phyloP scores from a whole-genome alignment of 2,329 filamentous ascomycete genomes.

The Talaromyces sp. region DNA sequence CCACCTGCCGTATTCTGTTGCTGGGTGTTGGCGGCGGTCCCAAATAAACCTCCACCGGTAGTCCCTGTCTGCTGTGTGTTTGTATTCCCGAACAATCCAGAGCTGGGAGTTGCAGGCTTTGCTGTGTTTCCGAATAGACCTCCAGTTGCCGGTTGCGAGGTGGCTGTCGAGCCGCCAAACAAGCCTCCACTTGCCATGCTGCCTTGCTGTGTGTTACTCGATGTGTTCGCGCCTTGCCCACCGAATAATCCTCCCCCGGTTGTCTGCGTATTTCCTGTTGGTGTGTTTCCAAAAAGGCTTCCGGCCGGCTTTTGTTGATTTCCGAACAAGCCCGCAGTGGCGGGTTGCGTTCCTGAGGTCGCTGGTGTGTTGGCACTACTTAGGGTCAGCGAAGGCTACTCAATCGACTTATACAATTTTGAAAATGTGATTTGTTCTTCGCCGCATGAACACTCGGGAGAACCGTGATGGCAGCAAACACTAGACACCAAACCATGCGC shows the following conservation, averaged over 20 bases:
- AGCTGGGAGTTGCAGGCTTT: constrained; percentile 11
- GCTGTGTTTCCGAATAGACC: constrained; percentile 18
- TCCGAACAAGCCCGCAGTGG: constrained; percentile 25
- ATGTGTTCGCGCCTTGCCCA: constrained; percentile 18
- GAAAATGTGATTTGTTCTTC: neutral
- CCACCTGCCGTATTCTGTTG: constrained; percentile 21
- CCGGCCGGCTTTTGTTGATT: constrained; percentile 31
- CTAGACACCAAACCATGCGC: neutral
- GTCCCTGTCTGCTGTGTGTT: constrained; percentile 10
- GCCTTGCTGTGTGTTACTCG: constrained; percentile 22
- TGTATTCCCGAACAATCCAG: constrained; percentile 11
- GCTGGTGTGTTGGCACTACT: constrained; percentile 21
- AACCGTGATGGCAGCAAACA: neutral
- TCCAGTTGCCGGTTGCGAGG: constrained; percentile 28
- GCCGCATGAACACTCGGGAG: neutral
- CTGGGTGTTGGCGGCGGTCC: constrained; percentile 18
- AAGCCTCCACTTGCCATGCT: constrained; percentile 16
- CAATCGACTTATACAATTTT: neutral
- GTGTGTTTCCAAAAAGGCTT: constrained; percentile 28
- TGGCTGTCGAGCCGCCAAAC: constrained; percentile 20
- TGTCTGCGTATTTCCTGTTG: constrained; percentile 24
- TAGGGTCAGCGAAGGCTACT: neutral
- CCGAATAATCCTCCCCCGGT: constrained; percentile 32
- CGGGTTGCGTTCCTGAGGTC: constrained; percentile 22
- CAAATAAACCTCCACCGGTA: constrained; percentile 7